Evolutionary conservation across 108 stramenopile species (phyloP).

Genomic region (Fistulifera solaris): DNA sequence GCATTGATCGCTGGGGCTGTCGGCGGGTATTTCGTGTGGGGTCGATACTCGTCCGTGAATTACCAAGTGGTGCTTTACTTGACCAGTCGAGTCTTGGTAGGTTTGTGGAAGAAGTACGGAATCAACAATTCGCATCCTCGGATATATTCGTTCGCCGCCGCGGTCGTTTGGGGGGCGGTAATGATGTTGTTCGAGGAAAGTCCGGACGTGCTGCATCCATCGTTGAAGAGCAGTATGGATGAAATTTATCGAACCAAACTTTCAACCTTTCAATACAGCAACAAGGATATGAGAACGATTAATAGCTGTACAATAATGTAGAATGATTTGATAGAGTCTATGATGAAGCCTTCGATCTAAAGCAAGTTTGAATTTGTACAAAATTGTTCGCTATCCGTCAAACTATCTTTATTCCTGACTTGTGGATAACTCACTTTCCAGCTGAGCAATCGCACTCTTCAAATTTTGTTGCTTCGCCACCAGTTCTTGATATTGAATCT

Average conservation of each 20-base stretch:
- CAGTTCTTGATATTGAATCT: background rate
- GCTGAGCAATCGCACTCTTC: conserved; percentile 1
- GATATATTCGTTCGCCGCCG: conserved; percentile 50
- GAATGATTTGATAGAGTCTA: too few relatives aligned
- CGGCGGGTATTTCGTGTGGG: conserved; percentile 82
- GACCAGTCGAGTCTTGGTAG: conserved; percentile 66
- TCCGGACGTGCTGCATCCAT: conserved; percentile 70
- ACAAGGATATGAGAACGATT: background rate
- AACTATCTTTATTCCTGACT: too few relatives aligned
- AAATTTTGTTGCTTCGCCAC: background rate
- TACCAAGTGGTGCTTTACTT: conserved; percentile 76
- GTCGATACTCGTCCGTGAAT: conserved; percentile 63
- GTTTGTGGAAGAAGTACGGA: conserved; percentile 33
- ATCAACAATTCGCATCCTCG: conserved; percentile 12
- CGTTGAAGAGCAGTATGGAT: conserved; percentile 74
- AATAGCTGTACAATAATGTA: too few relatives aligned
- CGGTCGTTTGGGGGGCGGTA: conserved; percentile 64
- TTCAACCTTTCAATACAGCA: background rate
- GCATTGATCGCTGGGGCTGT: conserved; percentile 66
- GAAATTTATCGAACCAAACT: conserved; percentile 62
- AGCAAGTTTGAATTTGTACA: too few relatives aligned
- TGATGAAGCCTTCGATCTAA: too few relatives aligned
- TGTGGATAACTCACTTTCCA: background rate
- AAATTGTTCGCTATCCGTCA: too few relatives aligned
- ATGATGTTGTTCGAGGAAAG: conserved; percentile 79